These are phyloP conservation scores for Boechera retrofracta DNA, from an alignment of 345 rosid species.

Conservation along the genomic window DNA sequence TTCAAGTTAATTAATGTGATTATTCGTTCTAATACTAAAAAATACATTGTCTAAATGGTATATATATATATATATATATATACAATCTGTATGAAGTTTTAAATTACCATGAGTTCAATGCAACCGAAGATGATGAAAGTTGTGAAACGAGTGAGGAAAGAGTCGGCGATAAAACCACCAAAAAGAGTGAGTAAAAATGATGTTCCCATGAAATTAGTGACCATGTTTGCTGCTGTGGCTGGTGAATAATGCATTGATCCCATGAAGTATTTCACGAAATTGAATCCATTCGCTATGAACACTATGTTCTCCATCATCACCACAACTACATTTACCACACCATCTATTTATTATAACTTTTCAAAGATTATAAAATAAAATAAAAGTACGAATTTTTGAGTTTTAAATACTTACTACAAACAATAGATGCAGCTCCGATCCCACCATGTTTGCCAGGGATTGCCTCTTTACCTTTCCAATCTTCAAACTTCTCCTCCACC, in stretches of 20 bases:
- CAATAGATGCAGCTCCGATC: slow-evolving; percentile 46
- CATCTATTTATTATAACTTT: not conserved
- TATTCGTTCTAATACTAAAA: not conserved
- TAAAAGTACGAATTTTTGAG: not conserved
- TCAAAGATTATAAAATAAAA: not conserved
- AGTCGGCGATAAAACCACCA: slow-evolving; percentile 57
- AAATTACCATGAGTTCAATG: slow-evolving; percentile 52
- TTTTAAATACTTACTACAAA: slow-evolving; percentile 43
- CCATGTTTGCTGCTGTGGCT: slow-evolving; percentile 60
- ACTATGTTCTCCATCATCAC: slow-evolving; percentile 65
- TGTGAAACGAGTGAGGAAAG: slow-evolving; percentile 55
- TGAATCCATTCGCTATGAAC: slow-evolving; percentile 52
- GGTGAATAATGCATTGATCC: slow-evolving; percentile 53
- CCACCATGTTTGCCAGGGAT: slow-evolving; percentile 50
- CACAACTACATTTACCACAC: slow-evolving; percentile 45
- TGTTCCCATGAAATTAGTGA: slow-evolving; percentile 68
- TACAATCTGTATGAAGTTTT: not conserved
- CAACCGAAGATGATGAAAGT: slow-evolving; percentile 50
- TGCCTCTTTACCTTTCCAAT: slow-evolving; percentile 53
- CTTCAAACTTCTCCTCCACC: slow-evolving; percentile 25
- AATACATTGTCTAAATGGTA: not conserved
- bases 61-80: too few relatives aligned
- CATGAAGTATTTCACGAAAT: slow-evolving; percentile 52
- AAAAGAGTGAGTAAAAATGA: slow-evolving; percentile 58
- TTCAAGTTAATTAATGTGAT: not conserved